phyloP scores from a whole-genome alignment of 768 basidiomycete species.

The Russula vinacea region DNA sequence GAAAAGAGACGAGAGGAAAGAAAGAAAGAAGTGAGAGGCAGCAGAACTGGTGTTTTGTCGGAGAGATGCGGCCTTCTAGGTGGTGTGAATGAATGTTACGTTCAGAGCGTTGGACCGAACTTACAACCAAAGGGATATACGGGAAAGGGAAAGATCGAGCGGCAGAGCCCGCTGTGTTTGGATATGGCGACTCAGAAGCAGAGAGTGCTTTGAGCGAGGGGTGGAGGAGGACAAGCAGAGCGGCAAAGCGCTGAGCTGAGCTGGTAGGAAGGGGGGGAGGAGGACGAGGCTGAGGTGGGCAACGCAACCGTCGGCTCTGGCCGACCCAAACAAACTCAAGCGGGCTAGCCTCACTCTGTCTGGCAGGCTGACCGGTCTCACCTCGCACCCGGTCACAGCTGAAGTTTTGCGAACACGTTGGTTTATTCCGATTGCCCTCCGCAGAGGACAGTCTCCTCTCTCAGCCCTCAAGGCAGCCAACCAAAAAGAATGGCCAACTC shows the following conservation, averaged over 20 bases:
- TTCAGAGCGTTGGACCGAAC: slow-evolving; percentile 12
- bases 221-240: neutral
- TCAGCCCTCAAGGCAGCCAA: neutral
- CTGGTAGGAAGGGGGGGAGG: slow-evolving; percentile 4
- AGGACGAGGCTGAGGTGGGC: slow-evolving; percentile 1
- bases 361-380: neutral
- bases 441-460: neutral
- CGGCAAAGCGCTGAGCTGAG: slow-evolving; percentile 2
- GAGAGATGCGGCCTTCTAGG: slow-evolving; percentile 7
- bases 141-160: slow-evolving; percentile 6
- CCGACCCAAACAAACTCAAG: slow-evolving; percentile 10
- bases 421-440: neutral
- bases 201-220: neutral
- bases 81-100: slow-evolving; percentile 11
- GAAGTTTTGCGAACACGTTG: neutral
- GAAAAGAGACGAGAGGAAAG: neutral
- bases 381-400: neutral
- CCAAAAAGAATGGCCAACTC: slow-evolving; percentile 8
- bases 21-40: slow-evolving; percentile 4
- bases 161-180: neutral
- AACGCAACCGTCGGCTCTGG: slow-evolving; percentile 19
- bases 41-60: slow-evolving; percentile 9
- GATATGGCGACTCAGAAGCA: neutral
- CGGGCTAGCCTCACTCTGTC: neutral
- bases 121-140: slow-evolving; percentile 14